Evolutionary conservation across 2,329 filamentous ascomycete species (phyloP).

Genomic region (Venturiaceae sp.): DNA sequence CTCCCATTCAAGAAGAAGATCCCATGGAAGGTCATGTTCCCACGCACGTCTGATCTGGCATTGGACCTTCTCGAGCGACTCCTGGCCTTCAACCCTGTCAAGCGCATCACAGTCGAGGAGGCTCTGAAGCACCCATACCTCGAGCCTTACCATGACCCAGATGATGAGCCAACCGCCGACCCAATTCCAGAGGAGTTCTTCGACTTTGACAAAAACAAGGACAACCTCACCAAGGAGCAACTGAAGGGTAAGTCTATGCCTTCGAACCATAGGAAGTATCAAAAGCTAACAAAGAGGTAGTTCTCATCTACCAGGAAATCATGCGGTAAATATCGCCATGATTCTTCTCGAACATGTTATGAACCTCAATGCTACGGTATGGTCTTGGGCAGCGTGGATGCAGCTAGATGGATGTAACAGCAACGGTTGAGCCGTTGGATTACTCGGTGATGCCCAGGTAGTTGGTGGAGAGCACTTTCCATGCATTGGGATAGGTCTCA

Average conservation of each 20-base stretch:
- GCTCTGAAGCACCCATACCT: slow-evolving; percentile 96
- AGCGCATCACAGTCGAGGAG: slow-evolving; percentile 96
- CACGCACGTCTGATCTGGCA: slow-evolving; percentile 96
- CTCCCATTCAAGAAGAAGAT: slow-evolving; percentile 99
- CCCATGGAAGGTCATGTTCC: slow-evolving; percentile 92
- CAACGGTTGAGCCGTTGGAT: not conserved
- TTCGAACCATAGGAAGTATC: not conserved
- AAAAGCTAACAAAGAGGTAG: slow-evolving; percentile 26
- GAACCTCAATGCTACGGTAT: not conserved
- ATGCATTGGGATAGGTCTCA: not conserved
- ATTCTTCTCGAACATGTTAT: not conserved
- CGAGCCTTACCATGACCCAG: slow-evolving; percentile 96
- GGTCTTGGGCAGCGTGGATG: not conserved
- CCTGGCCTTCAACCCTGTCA: slow-evolving; percentile 94
- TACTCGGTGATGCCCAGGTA: not conserved
- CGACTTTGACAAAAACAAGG: slow-evolving; percentile 99
- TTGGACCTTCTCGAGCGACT: slow-evolving; percentile 92
- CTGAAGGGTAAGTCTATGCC: slow-evolving; percentile 59
- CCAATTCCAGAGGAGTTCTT: slow-evolving; percentile 99
- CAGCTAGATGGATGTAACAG: not conserved
- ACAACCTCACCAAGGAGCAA: slow-evolving; percentile 95
- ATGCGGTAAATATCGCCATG: slow-evolving; percentile 41
- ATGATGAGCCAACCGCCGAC: slow-evolving; percentile 93
- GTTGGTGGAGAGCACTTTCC: not conserved
- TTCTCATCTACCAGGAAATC: slow-evolving; percentile 94